Evolutionary conservation across 768 basidiomycete genomes (phyloP).

Genomic region (Filobasidium floriforme): DNA sequence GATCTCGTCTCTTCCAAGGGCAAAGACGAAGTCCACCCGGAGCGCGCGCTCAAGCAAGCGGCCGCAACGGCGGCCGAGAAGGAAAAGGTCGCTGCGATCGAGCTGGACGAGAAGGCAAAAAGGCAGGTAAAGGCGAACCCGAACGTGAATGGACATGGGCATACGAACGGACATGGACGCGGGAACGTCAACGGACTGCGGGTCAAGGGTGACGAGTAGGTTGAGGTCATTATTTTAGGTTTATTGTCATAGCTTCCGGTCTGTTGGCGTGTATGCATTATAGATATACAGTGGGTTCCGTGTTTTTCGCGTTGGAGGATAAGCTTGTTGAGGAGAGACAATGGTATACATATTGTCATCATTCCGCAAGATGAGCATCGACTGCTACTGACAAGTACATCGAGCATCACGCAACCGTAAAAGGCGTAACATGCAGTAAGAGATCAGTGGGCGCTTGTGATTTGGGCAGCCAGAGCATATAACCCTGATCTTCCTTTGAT

Average conservation of each 20-base stretch:
- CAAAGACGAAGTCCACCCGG: slow-evolving; percentile 3
- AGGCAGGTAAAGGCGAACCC: background rate
- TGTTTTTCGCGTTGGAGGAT: no score
- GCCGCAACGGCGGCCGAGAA: no score
- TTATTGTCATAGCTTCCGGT: background rate
- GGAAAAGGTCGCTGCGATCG: background rate
- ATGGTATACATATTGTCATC: background rate
- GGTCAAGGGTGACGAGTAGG: background rate
- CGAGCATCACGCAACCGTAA: no score
- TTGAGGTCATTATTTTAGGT: background rate
- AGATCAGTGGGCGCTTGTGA: no score
- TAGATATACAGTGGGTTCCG: no score
- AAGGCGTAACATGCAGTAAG: no score
- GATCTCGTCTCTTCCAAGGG: slow-evolving; percentile 2
- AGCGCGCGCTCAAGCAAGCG: background rate
- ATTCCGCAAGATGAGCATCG: no score
- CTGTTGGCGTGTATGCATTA: no score
- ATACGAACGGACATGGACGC: no score
- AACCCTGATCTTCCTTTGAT: no score
- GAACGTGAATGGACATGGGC: background rate
- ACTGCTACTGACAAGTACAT: no score
- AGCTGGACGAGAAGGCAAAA: background rate
- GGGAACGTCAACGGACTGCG: background rate
- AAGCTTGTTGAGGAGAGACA: background rate
- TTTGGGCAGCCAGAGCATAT: no score